These are phyloP conservation scores for Oryza nivara DNA, from an alignment of 176 grass and related monocot genomes.

Conservation along the genomic window DNA sequence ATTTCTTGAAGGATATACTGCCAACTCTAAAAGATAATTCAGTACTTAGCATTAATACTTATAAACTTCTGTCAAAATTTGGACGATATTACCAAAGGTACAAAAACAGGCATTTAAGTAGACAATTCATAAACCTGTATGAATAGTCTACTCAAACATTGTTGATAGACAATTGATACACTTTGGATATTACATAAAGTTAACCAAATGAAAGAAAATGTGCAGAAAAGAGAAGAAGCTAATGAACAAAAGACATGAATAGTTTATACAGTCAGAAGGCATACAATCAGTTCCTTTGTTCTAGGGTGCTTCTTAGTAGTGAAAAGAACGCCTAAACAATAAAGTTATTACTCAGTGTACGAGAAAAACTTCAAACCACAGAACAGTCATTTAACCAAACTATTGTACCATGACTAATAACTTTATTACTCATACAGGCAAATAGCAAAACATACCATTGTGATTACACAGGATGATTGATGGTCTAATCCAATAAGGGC, in stretches of 20 bases:
- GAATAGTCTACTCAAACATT: neutral
- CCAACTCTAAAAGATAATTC: neutral
- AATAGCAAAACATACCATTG: constrained; percentile 59
- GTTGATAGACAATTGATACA: constrained; percentile 1
- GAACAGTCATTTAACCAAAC: neutral
- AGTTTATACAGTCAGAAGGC: constrained; percentile 25
- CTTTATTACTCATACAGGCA: neutral
- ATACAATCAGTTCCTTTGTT: constrained; percentile 95
- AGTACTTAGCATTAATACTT: constrained; percentile 20
- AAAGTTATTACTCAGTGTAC: constrained; percentile 28
- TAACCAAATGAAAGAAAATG: constrained; percentile 3
- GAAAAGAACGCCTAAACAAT: constrained; percentile 80
- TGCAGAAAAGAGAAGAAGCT: constrained; percentile 20
- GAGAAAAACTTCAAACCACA: constrained; percentile 32
- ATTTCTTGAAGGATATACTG: neutral
- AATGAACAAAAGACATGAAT: constrained; percentile 31
- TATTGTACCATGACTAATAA: constrained; percentile 12
- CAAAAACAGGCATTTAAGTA: constrained; percentile 24
- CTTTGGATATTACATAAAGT: constrained; percentile 3
- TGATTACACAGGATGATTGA: constrained; percentile 90
- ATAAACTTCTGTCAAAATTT: neutral
- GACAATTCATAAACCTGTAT: constrained; percentile 2
- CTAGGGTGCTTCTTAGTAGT: constrained; percentile 97
- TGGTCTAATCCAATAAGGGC: constrained; percentile 96
- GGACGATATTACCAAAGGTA: neutral